Percentiles rank a stretch among this genome's conserved stretches.
phyloP scores from a whole-genome alignment of 2,329 filamentous ascomycete species.

The Apiospora marii region DNA sequence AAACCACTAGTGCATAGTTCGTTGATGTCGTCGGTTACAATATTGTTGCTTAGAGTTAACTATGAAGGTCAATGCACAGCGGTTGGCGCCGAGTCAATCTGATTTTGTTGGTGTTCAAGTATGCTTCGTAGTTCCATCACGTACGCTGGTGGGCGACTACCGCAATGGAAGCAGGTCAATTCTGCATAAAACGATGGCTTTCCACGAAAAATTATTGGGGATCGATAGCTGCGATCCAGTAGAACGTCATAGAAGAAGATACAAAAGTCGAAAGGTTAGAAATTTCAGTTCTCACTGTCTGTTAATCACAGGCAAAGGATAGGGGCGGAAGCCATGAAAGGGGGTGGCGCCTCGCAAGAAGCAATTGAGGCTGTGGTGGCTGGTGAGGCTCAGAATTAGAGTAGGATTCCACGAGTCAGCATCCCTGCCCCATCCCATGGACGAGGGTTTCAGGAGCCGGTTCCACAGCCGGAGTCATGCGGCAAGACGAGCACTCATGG shows the following conservation, averaged over 20 bases:
- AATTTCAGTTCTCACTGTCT: background rate
- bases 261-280: too few species aligned
- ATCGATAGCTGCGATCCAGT: too few species aligned
- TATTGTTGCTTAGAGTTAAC: too few species aligned
- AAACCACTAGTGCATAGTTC: conserved; percentile 14
- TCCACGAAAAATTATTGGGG: too few species aligned
- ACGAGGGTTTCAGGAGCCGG: background rate
- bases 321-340: background rate
- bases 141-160: too few species aligned
- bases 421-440: background rate
- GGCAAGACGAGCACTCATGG: background rate
- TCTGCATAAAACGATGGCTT: too few species aligned
- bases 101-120: too few species aligned
- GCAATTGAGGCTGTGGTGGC: background rate
- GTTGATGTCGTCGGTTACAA: too few species aligned
- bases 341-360: background rate
- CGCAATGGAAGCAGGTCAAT: too few species aligned
- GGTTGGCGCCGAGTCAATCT: background rate
- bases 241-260: too few species aligned
- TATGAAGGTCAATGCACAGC: too few species aligned
- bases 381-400: background rate
- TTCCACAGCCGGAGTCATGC: background rate
- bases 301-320: background rate
- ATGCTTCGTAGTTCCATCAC: too few species aligned
- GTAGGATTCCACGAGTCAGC: background rate